Base-by-base conservation (phyloP, 306 rosid species). In the Fragaria ananassa region DNA sequence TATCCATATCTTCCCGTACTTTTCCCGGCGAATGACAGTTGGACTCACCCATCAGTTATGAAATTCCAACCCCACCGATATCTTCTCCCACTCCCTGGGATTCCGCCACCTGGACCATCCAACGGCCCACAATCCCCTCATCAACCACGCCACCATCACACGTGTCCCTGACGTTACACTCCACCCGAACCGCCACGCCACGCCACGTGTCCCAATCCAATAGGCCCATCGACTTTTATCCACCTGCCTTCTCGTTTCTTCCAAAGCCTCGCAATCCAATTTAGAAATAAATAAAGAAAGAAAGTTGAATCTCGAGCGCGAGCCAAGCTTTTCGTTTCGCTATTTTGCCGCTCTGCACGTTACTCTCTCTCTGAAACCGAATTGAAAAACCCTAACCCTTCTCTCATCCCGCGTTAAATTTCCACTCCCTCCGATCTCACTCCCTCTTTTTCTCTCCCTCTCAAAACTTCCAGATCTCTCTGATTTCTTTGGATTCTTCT, bases 281-380 rank as follows among this genome's bases (percentile, higher is more conserved):
- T 13, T 74, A 0, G 34, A 60, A 60, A 60, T 25, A 23, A 25
- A 58, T 67, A 5, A 23, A 74, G 42, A 14, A 7, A 37, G 51
- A 5, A 76, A 86, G 84, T 88, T 70, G 86, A 91, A 89, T 91
- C 92, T 88, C 78, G 79, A 79, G 93, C 97, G 89, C 88, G 89
- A 89, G 86, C 85, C 88, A 76, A 75, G 81, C 88, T 76, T 83
- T 84, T 85, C 81, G 78, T 83, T 88, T 86, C 85, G 72, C 80
- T 81, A 83, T 74, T 82, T 89, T 89, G 88, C 85, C 94, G 93
- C 96, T 69, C 82, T 78, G 75, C 44, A 58, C 80, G 76, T 81
- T 29, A 49, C 61, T 18, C 68, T 69, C 68, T 69, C 57, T n/a
- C 79, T 8, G 35, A 53, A 75, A 80, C 85, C 77, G 66, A 73